phyloP scores from a whole-genome alignment of 208 protist species.

The Crithidia brevicula region DNA sequence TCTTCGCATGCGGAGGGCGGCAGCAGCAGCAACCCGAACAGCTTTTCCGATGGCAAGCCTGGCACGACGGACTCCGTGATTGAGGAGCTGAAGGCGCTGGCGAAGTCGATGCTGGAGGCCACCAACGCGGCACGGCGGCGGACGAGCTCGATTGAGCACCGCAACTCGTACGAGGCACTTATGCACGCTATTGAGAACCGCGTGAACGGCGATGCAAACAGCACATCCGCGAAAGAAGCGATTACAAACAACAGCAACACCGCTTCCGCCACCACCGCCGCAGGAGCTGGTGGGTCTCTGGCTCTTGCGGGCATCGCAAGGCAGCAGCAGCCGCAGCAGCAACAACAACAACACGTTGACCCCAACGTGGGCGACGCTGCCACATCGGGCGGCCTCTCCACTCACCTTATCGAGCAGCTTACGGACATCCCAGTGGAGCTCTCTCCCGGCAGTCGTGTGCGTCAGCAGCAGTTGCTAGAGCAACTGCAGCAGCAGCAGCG shows the following conservation, averaged over 20 bases:
- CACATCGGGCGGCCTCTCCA: slow-evolving; percentile 16
- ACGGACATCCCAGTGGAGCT: slow-evolving; percentile 35
- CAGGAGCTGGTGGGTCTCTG: background rate
- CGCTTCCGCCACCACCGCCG: background rate
- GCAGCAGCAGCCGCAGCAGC: background rate
- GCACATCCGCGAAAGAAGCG: slow-evolving; percentile 24
- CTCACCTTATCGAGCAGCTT: slow-evolving; percentile 30
- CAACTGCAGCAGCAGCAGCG: slow-evolving; percentile 18
- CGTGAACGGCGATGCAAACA: slow-evolving; percentile 8
- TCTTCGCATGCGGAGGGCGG: background rate
- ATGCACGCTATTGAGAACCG: slow-evolving; percentile 65
- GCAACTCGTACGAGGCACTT: slow-evolving; percentile 72
- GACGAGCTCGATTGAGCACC: slow-evolving; percentile 49
- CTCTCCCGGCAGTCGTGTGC: slow-evolving; percentile 10
- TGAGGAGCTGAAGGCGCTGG: slow-evolving; percentile 81
- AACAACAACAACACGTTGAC: slow-evolving; percentile 17
- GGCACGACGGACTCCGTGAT: slow-evolving; percentile 77
- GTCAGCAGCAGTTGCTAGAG: slow-evolving; percentile 11
- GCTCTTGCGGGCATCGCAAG: background rate
- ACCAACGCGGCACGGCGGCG: slow-evolving; percentile 69
- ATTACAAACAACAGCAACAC: slow-evolving; percentile 44
- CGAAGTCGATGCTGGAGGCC: slow-evolving; percentile 86
- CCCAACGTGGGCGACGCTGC: slow-evolving; percentile 5
- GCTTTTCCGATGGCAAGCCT: background rate
- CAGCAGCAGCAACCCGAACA: background rate